A percentile compares a stretch with the other conserved stretches of the same genome.
phyloP scores from a whole-genome alignment of 306 rosid genomes.

The Vigna nakashimae region DNA sequence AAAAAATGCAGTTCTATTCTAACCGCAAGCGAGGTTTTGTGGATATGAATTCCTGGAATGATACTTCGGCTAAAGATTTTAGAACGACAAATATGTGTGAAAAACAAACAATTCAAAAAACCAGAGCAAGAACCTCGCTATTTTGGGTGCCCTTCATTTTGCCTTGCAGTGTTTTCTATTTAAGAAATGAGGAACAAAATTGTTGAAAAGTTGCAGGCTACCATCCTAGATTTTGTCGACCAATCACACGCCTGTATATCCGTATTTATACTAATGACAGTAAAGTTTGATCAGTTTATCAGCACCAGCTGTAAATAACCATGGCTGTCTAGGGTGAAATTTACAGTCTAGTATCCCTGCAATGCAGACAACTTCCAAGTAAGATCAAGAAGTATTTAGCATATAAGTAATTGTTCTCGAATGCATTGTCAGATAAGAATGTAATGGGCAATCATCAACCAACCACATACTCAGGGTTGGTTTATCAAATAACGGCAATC shows the following conservation, averaged over 20 bases:
- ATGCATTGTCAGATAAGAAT: conserved; percentile 14
- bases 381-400: not conserved
- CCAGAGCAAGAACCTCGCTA: too few species aligned
- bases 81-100: too few species aligned
- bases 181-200: conserved; percentile 26
- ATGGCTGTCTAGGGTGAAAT: conserved; percentile 94
- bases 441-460: conserved; percentile 2
- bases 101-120: too few species aligned
- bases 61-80: too few species aligned
- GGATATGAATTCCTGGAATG: too few species aligned
- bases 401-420: conserved; percentile 5
- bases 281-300: conserved; percentile 79
- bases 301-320: conserved; percentile 92
- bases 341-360: conserved; percentile 94
- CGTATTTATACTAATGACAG: conserved; percentile 62
- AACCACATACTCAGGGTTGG: not conserved
- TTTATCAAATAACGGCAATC: conserved; percentile 31
- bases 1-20: too few species aligned
- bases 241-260: conserved; percentile 21
- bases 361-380: conserved; percentile 37
- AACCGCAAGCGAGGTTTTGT: too few species aligned
- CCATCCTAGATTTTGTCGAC: not conserved
- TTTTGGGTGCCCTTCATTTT: too few species aligned
- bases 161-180: too few species aligned
- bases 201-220: conserved; percentile 17